Base-by-base conservation (phyloP, 2,329 filamentous ascomycete species). In the Amylocarpus encephaloides region DNA sequence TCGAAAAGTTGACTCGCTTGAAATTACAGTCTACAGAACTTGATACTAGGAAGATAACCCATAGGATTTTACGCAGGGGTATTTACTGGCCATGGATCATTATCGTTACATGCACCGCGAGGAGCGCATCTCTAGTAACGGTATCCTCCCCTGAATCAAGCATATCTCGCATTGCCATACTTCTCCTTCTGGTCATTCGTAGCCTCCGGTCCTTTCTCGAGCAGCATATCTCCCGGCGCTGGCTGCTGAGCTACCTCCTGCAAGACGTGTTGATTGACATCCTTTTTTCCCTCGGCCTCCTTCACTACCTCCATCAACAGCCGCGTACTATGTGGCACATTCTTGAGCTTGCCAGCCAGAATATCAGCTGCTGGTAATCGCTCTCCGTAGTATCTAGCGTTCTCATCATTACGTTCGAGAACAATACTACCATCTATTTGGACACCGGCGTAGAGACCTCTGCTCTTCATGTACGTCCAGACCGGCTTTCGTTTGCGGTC, bases 371-470 rank as follows among this genome's bases (percentile, higher is more conserved):
- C 81, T 0, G 73, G 69, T 43, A 85, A 71, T 30, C 72, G 72
- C 62, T 85, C 74, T 13, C 84, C 83, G 65, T 93, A 95, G 63
- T 94, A 95, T 5, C 79, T 78, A 42, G 88, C 84, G 63, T 95
- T 95, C 64, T 91, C 90, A 51, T 91, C 87, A 16, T 79, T 84
- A 39, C 89, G 79, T 68, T 93, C 87, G 16, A 90, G 85, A 46
- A 95, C 76, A 12, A 94, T 79, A 0, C 88, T 94, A 26, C 90
- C 90, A 63, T 95, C 89, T 34, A 93, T 77, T 62, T 90, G 86
- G 1, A 94, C 78, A 22, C 89, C 88, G 2, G 87, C 89, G 64
- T 93, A 95, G 58, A 95, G 81, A 5, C 90, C 90, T 45, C 89
- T 80, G 46, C 85, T 90, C 71, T 94, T 95, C 71, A 95, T 81